Evolutionary conservation across 176 grass and related monocot species (phyloP).

Genomic region (Saccharum spontaneum): DNA sequence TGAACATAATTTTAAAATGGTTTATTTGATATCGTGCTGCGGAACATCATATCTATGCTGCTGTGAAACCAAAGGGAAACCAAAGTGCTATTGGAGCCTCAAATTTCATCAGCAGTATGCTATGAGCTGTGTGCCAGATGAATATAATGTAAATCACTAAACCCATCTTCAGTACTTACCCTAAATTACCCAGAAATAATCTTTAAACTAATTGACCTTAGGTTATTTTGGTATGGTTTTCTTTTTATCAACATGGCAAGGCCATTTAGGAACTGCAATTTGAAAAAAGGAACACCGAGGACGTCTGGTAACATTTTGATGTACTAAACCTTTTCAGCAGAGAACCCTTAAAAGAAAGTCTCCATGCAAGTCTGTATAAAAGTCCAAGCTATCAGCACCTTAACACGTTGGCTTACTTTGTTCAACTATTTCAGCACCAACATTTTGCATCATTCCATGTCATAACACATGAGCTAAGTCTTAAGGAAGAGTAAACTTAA

Average conservation of each 20-base stretch:
- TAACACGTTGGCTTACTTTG: constrained; percentile 24
- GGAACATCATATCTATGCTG: not conserved
- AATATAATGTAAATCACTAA: not conserved
- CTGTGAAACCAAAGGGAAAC: not conserved
- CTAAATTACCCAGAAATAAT: constrained; percentile 13
- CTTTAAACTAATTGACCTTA: not conserved
- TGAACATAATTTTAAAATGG: not conserved
- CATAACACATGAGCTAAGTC: not conserved
- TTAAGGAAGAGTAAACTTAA: constrained; percentile 8
- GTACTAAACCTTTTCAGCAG: constrained; percentile 19
- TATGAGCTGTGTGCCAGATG: not conserved
- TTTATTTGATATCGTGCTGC: not conserved
- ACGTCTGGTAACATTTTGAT: not conserved
- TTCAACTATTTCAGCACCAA: not conserved
- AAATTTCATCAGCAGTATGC: not conserved
- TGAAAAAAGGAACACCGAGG: not conserved
- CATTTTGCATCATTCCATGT: not conserved
- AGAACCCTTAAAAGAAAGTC: not conserved
- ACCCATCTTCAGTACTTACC: not conserved
- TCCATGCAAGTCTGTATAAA: constrained; percentile 5
- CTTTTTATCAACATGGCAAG: constrained; percentile 16
- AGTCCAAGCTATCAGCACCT: not conserved
- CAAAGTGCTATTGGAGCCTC: not conserved
- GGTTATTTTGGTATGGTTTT: constrained; percentile 13
- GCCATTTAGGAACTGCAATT: constrained; percentile 8